Percentiles rank a stretch among this genome's conserved stretches.
Evolutionary conservation across 208 protist species (phyloP).

Genomic region (Trypanosoma scelopori): DNA sequence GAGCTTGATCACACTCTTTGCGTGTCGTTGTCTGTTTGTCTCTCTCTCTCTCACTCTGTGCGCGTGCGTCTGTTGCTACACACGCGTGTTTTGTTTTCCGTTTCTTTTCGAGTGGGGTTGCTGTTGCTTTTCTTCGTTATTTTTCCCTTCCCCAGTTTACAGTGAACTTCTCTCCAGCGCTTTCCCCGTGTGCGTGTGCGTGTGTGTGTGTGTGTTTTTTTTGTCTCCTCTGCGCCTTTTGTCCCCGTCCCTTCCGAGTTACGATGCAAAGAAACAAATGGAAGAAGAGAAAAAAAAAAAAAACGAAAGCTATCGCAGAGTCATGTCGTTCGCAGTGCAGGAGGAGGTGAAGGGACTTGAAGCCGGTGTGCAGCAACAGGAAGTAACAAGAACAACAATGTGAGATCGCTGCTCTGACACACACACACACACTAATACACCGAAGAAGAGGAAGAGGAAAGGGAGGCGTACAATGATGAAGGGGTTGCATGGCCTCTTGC

Average conservation of each 20-base stretch:
- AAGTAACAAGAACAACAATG: constrained; percentile 4
- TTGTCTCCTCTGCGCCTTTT: constrained; percentile 5
- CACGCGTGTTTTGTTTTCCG: too few relatives aligned
- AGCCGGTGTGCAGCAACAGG: constrained; percentile 4
- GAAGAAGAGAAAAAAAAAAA: constrained; percentile 11
- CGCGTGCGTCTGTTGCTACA: too few relatives aligned
- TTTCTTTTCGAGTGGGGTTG: too few relatives aligned
- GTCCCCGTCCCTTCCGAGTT: neutral
- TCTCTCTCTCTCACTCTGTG: too few relatives aligned
- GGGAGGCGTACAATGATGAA: neutral
- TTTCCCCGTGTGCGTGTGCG: too few relatives aligned
- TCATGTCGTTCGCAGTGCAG: too few relatives aligned
- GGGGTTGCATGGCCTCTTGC: too few relatives aligned
- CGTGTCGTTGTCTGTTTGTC: too few relatives aligned
- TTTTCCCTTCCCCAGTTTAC: neutral
- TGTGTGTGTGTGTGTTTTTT: too few relatives aligned
- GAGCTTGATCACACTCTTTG: neutral
- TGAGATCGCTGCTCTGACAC: neutral
- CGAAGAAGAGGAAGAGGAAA: constrained; percentile 1
- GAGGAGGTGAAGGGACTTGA: neutral
- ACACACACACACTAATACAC: neutral
- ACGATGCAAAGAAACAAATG: constrained; percentile 2
- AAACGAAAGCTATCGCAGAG: constrained; percentile 1
- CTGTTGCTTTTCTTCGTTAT: too few relatives aligned
- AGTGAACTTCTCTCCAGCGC: neutral